Evolutionary conservation across 768 basidiomycete species (phyloP), one percentile per base, ranked within the genome.

Genomic region (Calocybe gangraenosa): DNA sequence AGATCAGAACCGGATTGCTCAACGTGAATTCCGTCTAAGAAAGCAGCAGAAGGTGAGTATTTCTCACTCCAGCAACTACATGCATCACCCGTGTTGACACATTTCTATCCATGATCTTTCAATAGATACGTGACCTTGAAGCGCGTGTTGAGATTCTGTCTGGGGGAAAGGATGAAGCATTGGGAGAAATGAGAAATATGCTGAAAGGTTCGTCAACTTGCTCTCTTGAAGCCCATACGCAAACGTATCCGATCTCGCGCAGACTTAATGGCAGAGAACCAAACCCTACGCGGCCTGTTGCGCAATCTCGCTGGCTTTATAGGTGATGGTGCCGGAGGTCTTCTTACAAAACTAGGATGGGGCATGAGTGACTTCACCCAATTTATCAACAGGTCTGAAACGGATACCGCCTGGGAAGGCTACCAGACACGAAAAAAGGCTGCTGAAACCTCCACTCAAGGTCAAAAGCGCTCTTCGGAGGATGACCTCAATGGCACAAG

Each of bases 111-210:
- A n/a, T n/a, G n/a, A 11, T 6, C 25, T 6, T 30, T 42, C n/a
- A 15, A 39, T 55, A 96, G 90, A 93, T 96, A 64, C 88, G 92
- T 17, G 93, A 96, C 66, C 80, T 96, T 30, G 93, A 96, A 67
- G 92, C 92, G 15, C 81, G 89, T 36, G 91, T 96, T n/a, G 92
- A 94, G 65, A 83, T 96, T 7, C 76, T 96, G 14, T 95, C 92
- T 4, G 92, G 90, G 15, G 89, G 88, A 33, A 84, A 92, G 57
- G 93, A 93, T 73, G 90, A 95, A 64, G 83, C 90, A 5, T 69
- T 91, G 44, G 79, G 78, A 21, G 87, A 93, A 62, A 77, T 93
- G 75, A 75, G 86, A 47, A 83, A 86, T 52, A 83, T 94, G 39
- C 66, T 93, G 35, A 88, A 81, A 69, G 87, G 87, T 81, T 35